Evolutionary conservation across 225 moss, liverwort and hornwort genomes (phyloP), one percentile per base, ranked within the genome.

Genomic region (Sphagnum contortum): DNA sequence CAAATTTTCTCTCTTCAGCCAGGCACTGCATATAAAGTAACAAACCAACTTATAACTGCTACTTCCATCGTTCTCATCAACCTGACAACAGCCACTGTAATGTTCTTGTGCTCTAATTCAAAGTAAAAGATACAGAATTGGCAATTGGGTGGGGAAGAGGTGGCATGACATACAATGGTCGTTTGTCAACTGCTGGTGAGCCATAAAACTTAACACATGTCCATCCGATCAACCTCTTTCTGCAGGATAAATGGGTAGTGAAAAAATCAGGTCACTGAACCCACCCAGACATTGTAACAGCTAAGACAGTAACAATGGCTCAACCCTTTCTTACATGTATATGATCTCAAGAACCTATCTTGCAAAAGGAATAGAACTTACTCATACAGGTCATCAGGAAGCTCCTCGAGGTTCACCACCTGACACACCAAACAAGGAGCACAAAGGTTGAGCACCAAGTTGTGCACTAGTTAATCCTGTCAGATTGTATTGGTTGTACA

Each of bases 151-250:
- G 48, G 67, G 47, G 48, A 11, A 55, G 44, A 47, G 48, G 48
- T 63, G 0, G 52, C 49, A 63, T 51, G 11, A 57, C 73, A 63
- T 88, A 94, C 94, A 87, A 83, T 49, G 81, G 84, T 60, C 80
- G 71, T 62, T 72, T 69, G 57, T 71, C 80, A 65, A 68, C 75
- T 54, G 79, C 55, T 46, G 75, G 62, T 64, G 78, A 67, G 48
- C 90, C 92, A 68, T 81, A 90, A 67, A 92, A 85, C 46, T 85
- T 87, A 51, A 92, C 95, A 67, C 90, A 92, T 9, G 87, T 92
- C 86, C 90, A 87, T 72, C 92, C 90, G 67, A 83, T 87, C 77
- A 80, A 50, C 71, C 90, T 92, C 76, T 83, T 84, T 81, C 95
- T 96, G 80, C 49, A 50, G 48, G 50, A 67, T 29, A 29, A 29